phyloP scores from a whole-genome alignment of 768 basidiomycete genomes.

The Hortiboletus campestris region DNA sequence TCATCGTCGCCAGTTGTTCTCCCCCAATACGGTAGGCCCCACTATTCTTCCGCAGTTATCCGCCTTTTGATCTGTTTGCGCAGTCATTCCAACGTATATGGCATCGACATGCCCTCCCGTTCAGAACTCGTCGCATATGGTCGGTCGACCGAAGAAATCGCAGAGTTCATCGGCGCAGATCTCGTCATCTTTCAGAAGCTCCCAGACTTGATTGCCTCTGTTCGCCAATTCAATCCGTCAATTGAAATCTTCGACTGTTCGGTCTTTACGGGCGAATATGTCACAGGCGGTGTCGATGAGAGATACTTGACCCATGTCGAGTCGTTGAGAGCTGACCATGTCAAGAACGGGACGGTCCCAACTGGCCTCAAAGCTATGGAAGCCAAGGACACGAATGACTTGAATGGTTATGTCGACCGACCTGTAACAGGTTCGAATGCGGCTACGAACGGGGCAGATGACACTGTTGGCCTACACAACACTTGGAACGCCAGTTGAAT shows the following conservation, averaged over 20 bases:
- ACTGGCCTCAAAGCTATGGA: constrained; percentile 35
- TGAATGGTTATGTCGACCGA: constrained; percentile 18
- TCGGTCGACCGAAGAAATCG: constrained; percentile 69
- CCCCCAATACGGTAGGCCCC: constrained; percentile 81
- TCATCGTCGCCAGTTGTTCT: constrained; percentile 95
- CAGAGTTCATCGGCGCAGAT: constrained; percentile 86
- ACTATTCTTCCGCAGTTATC: neutral
- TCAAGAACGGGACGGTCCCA: constrained; percentile 50
- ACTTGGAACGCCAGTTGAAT: constrained; percentile 48
- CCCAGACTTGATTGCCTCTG: constrained; percentile 80
- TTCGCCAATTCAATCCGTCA: constrained; percentile 76
- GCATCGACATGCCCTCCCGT: constrained; percentile 99
- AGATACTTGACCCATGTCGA: constrained; percentile 77
- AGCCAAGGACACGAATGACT: constrained; percentile 31
- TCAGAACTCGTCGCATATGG: constrained; percentile 86
- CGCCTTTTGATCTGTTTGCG: neutral
- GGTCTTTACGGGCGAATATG: constrained; percentile 95
- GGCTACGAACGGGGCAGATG: constrained; percentile 62
- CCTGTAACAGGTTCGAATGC: constrained; percentile 35
- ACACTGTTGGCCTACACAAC: constrained; percentile 80
- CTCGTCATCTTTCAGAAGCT: constrained; percentile 95
- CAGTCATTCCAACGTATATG: constrained; percentile 93
- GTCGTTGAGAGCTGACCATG: constrained; percentile 76
- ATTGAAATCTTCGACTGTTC: constrained; percentile 91
- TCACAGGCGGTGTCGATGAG: constrained; percentile 90